Percentiles rank a stretch among this genome's conserved stretches.
Evolutionary conservation across 192 early-diverging fungal genomes (phyloP).

Genomic region (Dispira parvispora): DNA sequence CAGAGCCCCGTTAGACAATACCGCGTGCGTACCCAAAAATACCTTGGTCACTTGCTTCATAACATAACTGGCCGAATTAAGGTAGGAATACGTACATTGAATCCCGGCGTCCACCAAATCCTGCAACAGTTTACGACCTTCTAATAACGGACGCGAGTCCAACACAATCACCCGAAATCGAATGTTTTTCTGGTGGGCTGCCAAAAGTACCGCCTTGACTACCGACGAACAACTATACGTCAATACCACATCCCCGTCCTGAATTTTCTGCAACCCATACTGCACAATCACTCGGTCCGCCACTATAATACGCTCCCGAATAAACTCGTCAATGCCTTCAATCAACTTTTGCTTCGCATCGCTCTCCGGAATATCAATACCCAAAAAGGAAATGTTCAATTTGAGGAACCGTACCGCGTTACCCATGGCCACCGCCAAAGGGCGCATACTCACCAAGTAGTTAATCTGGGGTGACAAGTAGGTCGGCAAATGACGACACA

Average conservation of each 20-base stretch:
- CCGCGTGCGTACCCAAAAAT: slow-evolving; percentile 80
- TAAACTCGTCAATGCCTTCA: slow-evolving; percentile 70
- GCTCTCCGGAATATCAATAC: slow-evolving; percentile 65
- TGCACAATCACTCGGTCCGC: slow-evolving; percentile 66
- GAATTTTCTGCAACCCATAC: slow-evolving; percentile 72
- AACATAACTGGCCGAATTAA: slow-evolving; percentile 51
- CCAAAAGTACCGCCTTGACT: slow-evolving; percentile 58
- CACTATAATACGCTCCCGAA: slow-evolving; percentile 73
- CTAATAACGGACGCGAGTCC: slow-evolving; percentile 74
- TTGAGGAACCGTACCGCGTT: slow-evolving; percentile 83
- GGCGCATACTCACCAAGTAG: slow-evolving; percentile 65
- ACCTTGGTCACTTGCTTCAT: slow-evolving; percentile 85
- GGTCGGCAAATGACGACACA: slow-evolving; percentile 62
- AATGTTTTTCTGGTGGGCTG: slow-evolving; percentile 52
- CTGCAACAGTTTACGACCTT: slow-evolving; percentile 42
- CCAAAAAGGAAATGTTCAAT: slow-evolving; percentile 61
- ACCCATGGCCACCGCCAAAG: slow-evolving; percentile 86
- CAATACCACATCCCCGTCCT: slow-evolving; percentile 82
- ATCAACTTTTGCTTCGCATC: slow-evolving; percentile 56
- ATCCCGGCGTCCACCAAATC: slow-evolving; percentile 23
- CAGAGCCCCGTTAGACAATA: slow-evolving; percentile 84
- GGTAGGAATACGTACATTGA: slow-evolving; percentile 47
- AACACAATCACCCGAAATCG: slow-evolving; percentile 85
- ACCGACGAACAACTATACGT: slow-evolving; percentile 86
- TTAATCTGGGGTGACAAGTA: slow-evolving; percentile 82